A percentile compares a stretch with the other conserved stretches of the same genome.
These are phyloP conservation scores for Rhodotorula diobovata DNA, from an alignment of 768 basidiomycete species.

Conservation along the genomic window DNA sequence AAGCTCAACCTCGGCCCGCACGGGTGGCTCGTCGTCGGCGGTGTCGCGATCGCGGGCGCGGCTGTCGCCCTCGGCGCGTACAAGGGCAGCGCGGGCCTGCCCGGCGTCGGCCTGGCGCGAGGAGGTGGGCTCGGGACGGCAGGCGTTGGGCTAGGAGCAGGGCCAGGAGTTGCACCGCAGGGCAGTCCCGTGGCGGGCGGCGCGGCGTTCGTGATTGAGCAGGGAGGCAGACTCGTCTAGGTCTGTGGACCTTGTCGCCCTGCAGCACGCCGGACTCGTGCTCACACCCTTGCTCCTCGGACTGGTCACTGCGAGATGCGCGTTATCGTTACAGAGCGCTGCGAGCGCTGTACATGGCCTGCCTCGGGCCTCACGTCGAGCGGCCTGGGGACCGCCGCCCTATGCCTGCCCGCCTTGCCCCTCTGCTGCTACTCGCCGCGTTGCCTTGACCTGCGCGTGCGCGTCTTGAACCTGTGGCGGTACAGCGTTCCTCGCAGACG, in stretches of 20 bases:
- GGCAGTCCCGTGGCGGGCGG: neutral
- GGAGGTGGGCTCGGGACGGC: conserved; percentile 6
- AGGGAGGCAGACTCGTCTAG: neutral
- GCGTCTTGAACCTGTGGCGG: conserved; percentile 24
- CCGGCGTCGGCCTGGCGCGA: neutral
- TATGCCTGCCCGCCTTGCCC: neutral
- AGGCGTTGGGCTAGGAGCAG: conserved; percentile 6
- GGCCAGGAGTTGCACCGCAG: neutral
- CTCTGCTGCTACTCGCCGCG: conserved; percentile 4
- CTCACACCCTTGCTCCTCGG: neutral
- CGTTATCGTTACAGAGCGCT: neutral
- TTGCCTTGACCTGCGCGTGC: conserved; percentile 21
- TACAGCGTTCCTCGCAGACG: no score
- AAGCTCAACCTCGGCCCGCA: conserved; percentile 29
- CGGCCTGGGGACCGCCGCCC: neutral
- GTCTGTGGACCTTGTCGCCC: neutral
- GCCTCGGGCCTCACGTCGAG: no score
- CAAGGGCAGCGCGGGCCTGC: neutral
- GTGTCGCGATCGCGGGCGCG: conserved; percentile 26
- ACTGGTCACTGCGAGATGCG: neutral
- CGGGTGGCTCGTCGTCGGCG: conserved; percentile 29
- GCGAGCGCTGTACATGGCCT: neutral
- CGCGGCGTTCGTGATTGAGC: neutral
- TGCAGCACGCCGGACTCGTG: neutral
- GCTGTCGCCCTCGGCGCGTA: conserved; percentile 29